Evolutionary conservation across 192 early-diverging fungal species (phyloP).

Genomic region (Coemansia sp.): DNA sequence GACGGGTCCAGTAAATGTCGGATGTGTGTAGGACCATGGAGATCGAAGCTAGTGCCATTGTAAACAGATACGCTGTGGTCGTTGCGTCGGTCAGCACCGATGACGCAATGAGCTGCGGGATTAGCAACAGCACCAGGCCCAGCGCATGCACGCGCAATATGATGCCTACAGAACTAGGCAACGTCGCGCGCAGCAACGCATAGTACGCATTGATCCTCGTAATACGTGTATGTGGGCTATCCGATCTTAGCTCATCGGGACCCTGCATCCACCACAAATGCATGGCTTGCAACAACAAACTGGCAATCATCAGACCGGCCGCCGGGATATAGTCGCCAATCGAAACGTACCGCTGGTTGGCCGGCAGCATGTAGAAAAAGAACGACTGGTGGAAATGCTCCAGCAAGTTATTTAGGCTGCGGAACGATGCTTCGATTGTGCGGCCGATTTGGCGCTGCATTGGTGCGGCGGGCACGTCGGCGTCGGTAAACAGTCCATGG

Average conservation of each 20-base stretch:
- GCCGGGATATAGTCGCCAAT: conserved; percentile 90
- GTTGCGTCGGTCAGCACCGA: conserved; percentile 25
- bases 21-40: conserved; percentile 58
- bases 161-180: conserved; percentile 26
- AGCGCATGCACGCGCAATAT: conserved; percentile 52
- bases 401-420: conserved; percentile 87
- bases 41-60: conserved; percentile 26
- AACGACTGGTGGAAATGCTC: conserved; percentile 96
- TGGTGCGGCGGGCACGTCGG: not conserved
- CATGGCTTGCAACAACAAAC: conserved; percentile 69
- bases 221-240: conserved; percentile 40
- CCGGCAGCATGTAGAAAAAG: conserved; percentile 95
- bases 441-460: conserved; percentile 38
- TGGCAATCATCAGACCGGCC: conserved; percentile 71
- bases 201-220: conserved; percentile 43
- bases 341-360: conserved; percentile 74
- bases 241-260: conserved; percentile 28
- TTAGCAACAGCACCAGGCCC: conserved; percentile 29
- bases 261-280: conserved; percentile 55
- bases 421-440: conserved; percentile 77
- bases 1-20: conserved; percentile 38
- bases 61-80: conserved; percentile 30
- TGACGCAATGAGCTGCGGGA: conserved; percentile 21
- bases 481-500: conserved; percentile 4
- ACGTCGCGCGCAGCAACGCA: conserved; percentile 33